Base-by-base conservation (phyloP, 805 yeast species). In the Lipomyces mesembrius region DNA sequence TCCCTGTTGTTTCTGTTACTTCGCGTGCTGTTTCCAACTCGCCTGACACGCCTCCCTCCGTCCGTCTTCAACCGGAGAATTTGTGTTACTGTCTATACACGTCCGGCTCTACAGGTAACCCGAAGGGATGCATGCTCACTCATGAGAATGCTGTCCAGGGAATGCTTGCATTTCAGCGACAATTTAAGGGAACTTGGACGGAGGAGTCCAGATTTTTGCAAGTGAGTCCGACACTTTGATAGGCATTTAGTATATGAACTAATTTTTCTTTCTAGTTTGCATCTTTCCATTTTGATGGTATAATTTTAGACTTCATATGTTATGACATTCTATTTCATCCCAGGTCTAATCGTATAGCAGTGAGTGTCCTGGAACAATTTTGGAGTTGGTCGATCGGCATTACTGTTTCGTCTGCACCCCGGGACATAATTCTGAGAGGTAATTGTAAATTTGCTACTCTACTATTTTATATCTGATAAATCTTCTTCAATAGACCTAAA, bases 341-440 rank as follows among this genome's bases (percentile, higher is more conserved):
- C 12, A 22, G 12, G 32, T 20, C 55, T 55, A 32, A 29, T 39
- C 32, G 11, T 17, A 1, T 59, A 25, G 3, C 32, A 65, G 75
- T 73, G 37, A 70, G 74, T 51, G 73, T 73, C 6, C 61, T 73
- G 11, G 75, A 73, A 63, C 75, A 73, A 34, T 73, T 74, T 51
- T 73, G 75, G 75, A 63, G 71, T 22, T 73, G 75, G 75, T 65
- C 72, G 2, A 64, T 65, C 27, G 75, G 75, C n/a, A 69, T 73
- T 8, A 57, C 69, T 1, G 51, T 73, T 3, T 69, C 66, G 6
- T 62, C 73, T 2, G 72, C 74, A 43, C 73, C 75, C 2, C 60
- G 69, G 9, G 73, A 72, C 37, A 6, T 70, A 9, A 62, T 73
- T 14, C 49, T 73, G 14, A 60, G 37, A 55, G 71, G 68, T 63